phyloP scores from a whole-genome alignment of 148 eudicot species.

The Vaccinium vitisidaea region DNA sequence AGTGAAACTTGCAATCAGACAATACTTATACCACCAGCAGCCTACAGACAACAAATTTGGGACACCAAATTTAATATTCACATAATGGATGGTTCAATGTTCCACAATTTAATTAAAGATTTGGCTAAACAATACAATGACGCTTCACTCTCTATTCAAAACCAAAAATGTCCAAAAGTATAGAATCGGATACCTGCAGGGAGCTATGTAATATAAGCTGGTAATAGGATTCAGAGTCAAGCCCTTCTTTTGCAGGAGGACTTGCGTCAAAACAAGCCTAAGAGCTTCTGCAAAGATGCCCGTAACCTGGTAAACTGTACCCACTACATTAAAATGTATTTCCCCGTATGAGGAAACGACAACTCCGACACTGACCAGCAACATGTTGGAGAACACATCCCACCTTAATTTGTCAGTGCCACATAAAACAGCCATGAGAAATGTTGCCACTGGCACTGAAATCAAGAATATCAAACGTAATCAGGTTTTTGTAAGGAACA shows the following conservation, averaged over 20 bases:
- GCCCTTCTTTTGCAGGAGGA: constrained; percentile 84
- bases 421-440: constrained; percentile 78
- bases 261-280: constrained; percentile 84
- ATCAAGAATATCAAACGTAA: constrained; percentile 18
- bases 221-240: constrained; percentile 77
- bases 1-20: not conserved
- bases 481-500: constrained; percentile 19
- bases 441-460: constrained; percentile 84
- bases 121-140: not conserved
- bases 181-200: constrained; percentile 58
- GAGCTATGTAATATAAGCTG: constrained; percentile 87
- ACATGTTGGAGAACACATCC: constrained; percentile 75
- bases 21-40: not conserved
- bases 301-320: constrained; percentile 74
- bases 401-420: constrained; percentile 80
- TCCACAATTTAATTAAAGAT: not conserved
- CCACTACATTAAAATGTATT: constrained; percentile 78
- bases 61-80: not conserved
- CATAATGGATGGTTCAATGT: not conserved
- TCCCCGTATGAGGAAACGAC: constrained; percentile 86
- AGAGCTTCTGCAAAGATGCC: constrained; percentile 88
- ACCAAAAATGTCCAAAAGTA: not conserved
- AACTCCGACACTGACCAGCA: constrained; percentile 81
- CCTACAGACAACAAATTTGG: not conserved
- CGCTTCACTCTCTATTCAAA: not conserved